Evolutionary conservation across 2,329 filamentous ascomycete species (phyloP), one percentile per base, ranked within the genome.

Genomic region (Hirsutella thompsonii): DNA sequence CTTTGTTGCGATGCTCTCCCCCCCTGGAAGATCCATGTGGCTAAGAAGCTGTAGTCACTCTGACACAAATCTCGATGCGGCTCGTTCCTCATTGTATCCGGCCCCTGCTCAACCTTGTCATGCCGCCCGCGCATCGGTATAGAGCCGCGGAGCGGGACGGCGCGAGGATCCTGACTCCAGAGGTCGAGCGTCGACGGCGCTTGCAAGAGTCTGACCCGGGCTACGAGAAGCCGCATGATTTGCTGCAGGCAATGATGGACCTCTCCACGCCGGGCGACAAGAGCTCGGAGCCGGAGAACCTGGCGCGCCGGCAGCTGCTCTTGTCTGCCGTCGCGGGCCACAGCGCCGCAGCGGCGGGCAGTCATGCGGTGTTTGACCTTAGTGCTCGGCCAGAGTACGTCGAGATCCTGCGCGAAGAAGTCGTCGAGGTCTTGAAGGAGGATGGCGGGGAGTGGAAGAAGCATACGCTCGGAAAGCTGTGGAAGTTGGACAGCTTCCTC

Each of bases 401-500:
- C 8, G 35, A 44, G 2, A 30, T 40, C 18, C 21, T 46, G 19
- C 42, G 42, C 6, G 4, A 33, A 18, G 44, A 46, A 32, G 40
- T 40, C 1, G n/a, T 38, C 8, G 9, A 37, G 14, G 33, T 41
- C 8, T 26, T 46, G n/a, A 23, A 20, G 26, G 35, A 39, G 1
- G 33, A 40, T 2, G 42, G 38, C 13, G 32, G 32, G 5, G 26
- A 26, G 5, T 44, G 43, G 37, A 37, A 36, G 2, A 46, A 40
- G 32, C 40, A 42, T 16, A 29, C 34, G 28, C n/a, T 44, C 19
- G 26, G 37, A 14, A 39, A 42, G 35, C 10, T 44, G 13, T 34
- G 37, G 21, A 46, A 46, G 37, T 38, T 46, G 42, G 44, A 46
- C n/a, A 46, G 44, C 21, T 44, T 46, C 30, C 35, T 46, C 9